Evolutionary conservation across 305 asterid species (phyloP), one percentile per base, ranked within the genome.

Genomic region (Rubia balearica): DNA sequence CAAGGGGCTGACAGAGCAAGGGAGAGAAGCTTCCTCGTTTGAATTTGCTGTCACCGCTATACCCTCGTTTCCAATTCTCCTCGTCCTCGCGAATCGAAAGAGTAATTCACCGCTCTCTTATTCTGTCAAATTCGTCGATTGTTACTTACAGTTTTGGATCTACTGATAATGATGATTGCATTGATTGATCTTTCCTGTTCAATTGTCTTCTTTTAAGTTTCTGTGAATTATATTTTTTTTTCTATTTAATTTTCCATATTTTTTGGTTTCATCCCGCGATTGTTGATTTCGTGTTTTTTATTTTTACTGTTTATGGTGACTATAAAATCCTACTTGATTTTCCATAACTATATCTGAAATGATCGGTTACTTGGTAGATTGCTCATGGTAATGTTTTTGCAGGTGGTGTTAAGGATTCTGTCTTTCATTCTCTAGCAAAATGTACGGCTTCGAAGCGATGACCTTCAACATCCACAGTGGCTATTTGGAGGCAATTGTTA

Each of bases 381-480:
- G 8, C 64, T 59, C 64, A 59, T 24, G 36, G 64, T 27, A 11
- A 7, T 59, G 57, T 68, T 74, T 62, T 69, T 51, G 51, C 66
- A 38, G 74, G 14, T 61, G 70, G 70, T 61, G 38, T 19, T 38
- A 16, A 9, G 10, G n/a, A 16, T 38, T 43, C 36, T 22, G 64
- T 59, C 21, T 36, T 19, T 57, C 42, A 1, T 6, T 36, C n/a
- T 12, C 38, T 49, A 5, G 24, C 27, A 11, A 67, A 41, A 89
- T 89, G 96, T 90, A 90, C 83, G 97, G 97, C 81, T 88, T 90
- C 80, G 97, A 90, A 87, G 96, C 96, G 49, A 72, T 90, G 73
- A 87, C 94, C 73, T 90, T 89, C 91, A 90, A 89, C 85, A 83
- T 88, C 71, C 94, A 90, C 45, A 94, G 91, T 72, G 97, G 96